Base-by-base conservation (phyloP, 129 eudicot species). In the Chrysanthemum makinoi region DNA sequence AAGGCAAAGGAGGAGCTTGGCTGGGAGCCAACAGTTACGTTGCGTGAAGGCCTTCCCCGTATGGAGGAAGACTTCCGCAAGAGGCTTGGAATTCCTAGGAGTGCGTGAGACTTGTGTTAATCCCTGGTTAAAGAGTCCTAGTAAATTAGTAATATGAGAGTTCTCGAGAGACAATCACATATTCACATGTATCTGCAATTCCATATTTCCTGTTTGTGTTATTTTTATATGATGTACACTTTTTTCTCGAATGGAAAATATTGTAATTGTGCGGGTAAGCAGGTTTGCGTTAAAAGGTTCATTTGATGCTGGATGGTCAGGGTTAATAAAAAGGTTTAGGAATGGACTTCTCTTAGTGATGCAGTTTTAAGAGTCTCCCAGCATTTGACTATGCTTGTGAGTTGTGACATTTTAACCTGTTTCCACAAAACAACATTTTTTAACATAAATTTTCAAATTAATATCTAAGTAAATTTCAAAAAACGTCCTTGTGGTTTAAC, bases 51-150 rank as follows among this genome's bases (percentile, higher is more conserved):
- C 24, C 87, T 90, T 67, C 91, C 95, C 0, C 95, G 82, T 66
- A 90, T 90, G 97, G 97, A 90, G 84, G 90, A 83, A 10, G 94
- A 90, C 72, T 90, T 90, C 78, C 94, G 95, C 48, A 75, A 83
- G 78, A 87, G 97, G 89, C 97, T 90, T 30, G 87, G 83, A 46
- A 85, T 85, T 43, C 67, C 76, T 0, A 85, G 54, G 80, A 74
- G 69, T 26, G 69, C 68, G 6, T 70, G 73, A 86, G 50, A 62
- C n/a, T 50, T 17, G 12, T 66, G 12, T 49, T 49, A 24, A 49
- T 67, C 6, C 19, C 48, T 30, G 14, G 14, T 68, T 51, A 46
- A 19, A 22, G 20, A 30, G 66, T 62, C 46, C 3, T 39, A 39
- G 46, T 39, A 39, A 7, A 12, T 15, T 63, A 16, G 33, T 54